Conservation (phyloP, 2,329 filamentous ascomycete species). For the Coniella lustricola region DNA sequence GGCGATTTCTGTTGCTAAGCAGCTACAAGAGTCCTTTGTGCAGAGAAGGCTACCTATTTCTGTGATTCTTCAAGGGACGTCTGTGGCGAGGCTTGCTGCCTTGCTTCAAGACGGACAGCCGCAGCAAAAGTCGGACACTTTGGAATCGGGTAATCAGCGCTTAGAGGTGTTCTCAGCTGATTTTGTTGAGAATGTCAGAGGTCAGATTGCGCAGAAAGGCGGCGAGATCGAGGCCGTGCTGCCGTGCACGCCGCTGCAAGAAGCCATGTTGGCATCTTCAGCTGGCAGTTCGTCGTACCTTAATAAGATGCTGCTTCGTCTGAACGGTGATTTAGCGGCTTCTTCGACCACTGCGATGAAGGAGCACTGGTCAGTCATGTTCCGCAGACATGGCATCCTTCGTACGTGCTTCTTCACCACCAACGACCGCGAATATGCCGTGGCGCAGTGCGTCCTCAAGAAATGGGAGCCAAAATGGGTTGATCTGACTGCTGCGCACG, state of each 20-base stretch:
- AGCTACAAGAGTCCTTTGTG: constrained; percentile 40
- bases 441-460: constrained; percentile 64
- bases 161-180: constrained; percentile 22
- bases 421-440: constrained; percentile 51
- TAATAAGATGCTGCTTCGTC: constrained; percentile 61
- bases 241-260: constrained; percentile 81
- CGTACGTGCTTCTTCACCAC: constrained; percentile 70
- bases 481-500: constrained; percentile 23
- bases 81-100: constrained; percentile 52
- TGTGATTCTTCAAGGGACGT: constrained; percentile 60
- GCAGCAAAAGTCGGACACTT: background rate
- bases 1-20: constrained; percentile 62
- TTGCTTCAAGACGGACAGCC: constrained; percentile 16
- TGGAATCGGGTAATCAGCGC: background rate
- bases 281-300: constrained; percentile 51
- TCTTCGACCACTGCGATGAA: constrained; percentile 33
- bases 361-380: constrained; percentile 55
- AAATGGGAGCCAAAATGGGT: constrained; percentile 36
- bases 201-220: constrained; percentile 26
- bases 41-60: constrained; percentile 54
- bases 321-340: constrained; percentile 40
- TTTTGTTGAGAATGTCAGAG: constrained; percentile 23
- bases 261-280: constrained; percentile 70
- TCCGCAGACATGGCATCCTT: constrained; percentile 65
- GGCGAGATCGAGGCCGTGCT: constrained; percentile 48